Evolutionary conservation across 2,329 filamentous ascomycete genomes (phyloP).

Genomic region (Alternaria burnsii): DNA sequence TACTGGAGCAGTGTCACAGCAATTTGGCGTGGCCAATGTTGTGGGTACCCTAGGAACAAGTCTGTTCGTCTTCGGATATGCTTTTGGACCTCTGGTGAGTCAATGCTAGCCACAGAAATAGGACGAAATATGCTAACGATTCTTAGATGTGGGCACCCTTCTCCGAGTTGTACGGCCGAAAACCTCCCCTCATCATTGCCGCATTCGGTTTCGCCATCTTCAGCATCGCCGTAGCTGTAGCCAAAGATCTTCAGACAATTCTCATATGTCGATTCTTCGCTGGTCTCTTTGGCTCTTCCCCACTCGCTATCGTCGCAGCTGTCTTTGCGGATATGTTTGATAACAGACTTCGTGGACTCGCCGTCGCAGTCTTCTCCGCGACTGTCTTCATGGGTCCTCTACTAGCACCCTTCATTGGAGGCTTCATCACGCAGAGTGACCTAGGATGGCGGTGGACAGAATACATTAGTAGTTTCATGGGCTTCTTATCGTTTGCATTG

Average conservation of each 20-base stretch:
- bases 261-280: slow-evolving; percentile 63
- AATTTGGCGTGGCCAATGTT: slow-evolving; percentile 43
- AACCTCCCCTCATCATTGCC: slow-evolving; percentile 57
- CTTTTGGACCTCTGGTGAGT: slow-evolving; percentile 48
- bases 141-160: slow-evolving; percentile 57
- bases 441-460: slow-evolving; percentile 66
- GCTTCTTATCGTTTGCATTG: slow-evolving; percentile 59
- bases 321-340: slow-evolving; percentile 67
- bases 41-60: slow-evolving; percentile 47
- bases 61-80: slow-evolving; percentile 49
- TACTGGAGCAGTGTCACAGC: slow-evolving; percentile 32
- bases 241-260: slow-evolving; percentile 63
- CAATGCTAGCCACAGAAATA: not conserved
- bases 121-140: not conserved
- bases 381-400: slow-evolving; percentile 62
- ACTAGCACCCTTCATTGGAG: slow-evolving; percentile 63
- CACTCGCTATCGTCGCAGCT: slow-evolving; percentile 61
- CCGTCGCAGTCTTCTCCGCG: slow-evolving; percentile 61
- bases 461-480: slow-evolving; percentile 65
- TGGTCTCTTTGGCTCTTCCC: slow-evolving; percentile 63
- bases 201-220: slow-evolving; percentile 63
- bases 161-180: slow-evolving; percentile 62
- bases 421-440: slow-evolving; percentile 59
- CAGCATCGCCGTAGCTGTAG: slow-evolving; percentile 58
- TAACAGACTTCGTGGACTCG: slow-evolving; percentile 53